A percentile compares a stretch with the other conserved stretches of the same genome.
phyloP scores from a whole-genome alignment of 1,139 yeast species.

The Suhomyces kunorum region DNA sequence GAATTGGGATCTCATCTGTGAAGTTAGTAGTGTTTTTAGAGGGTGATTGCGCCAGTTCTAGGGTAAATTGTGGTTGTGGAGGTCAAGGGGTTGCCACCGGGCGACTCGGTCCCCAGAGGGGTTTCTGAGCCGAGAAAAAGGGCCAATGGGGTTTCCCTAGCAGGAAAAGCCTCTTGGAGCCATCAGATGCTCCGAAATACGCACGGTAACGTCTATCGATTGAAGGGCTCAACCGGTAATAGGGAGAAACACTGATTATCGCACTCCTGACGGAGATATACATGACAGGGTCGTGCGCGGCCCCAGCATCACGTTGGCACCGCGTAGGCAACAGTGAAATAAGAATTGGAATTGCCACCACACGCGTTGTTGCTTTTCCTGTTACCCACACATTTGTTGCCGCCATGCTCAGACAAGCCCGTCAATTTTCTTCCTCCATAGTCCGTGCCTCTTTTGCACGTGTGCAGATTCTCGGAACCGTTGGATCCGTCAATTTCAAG shows the following conservation, averaged over 20 bases:
- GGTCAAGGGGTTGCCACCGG: neutral
- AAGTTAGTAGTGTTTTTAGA: slow-evolving; percentile 15
- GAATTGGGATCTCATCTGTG: slow-evolving; percentile 79
- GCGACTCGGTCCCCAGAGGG: neutral
- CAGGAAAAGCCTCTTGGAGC: neutral
- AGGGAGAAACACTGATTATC: slow-evolving; percentile 11
- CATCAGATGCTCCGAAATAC: slow-evolving; percentile 1
- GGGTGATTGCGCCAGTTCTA: too few relatives aligned
- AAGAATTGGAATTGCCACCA: slow-evolving; percentile 2
- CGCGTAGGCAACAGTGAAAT: neutral
- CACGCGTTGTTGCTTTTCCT: neutral
- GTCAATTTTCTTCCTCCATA: slow-evolving; percentile 38
- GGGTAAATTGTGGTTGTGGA: neutral
- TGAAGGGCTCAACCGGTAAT: slow-evolving; percentile 6
- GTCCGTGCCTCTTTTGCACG: slow-evolving; percentile 42
- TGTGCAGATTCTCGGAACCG: slow-evolving; percentile 45
- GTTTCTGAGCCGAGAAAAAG: neutral
- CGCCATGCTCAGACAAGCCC: slow-evolving; percentile 34
- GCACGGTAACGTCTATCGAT: slow-evolving; percentile 5
- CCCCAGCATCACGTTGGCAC: slow-evolving; percentile 2
- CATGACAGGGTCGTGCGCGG: slow-evolving; percentile 13
- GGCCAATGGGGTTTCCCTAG: neutral
- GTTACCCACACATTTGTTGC: neutral
- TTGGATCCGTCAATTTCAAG: slow-evolving; percentile 39
- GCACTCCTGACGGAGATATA: slow-evolving; percentile 15